Base-by-base conservation (phyloP, 2,329 filamentous ascomycete species). In the Fusarium fujikuroi region DNA sequence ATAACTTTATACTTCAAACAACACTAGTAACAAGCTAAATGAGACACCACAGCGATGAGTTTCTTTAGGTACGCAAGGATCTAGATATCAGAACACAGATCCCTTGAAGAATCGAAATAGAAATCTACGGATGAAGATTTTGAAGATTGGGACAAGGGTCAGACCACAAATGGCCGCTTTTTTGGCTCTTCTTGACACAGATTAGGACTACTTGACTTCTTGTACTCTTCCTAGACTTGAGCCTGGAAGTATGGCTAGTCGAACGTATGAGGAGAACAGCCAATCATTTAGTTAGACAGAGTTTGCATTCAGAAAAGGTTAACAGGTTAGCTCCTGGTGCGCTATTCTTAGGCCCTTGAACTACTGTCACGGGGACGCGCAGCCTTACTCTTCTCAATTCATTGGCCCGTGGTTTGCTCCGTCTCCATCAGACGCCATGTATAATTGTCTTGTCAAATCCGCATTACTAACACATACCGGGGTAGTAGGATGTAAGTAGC, bases 311-410 rank as follows among this genome's bases (percentile, higher is more conserved):
- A 19, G n/a, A 12, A 10, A 10, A 25, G 4, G n/a, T 19, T 23
- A 1, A 7, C 23, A 34, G 16, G 19, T 8, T 8, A 36, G 5
- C 16, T 50, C 7, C 47, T 15, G 30, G 21, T 34, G 11, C 7
- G 0, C 30, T 16, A 3, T 4, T 7, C 7, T 1, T 8, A 3
- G 9, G 14, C 19, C 7, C 6, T 19, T n/a, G 19, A n/a, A n/a
- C 19, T 30, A 47, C 19, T 5, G 43, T 28, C 43, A n/a, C 14
- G 25, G 19, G 6, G 6, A n/a, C 4, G 14, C 19, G 9, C 4
- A 28, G 21, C 44, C 3, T 9, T 28, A 19, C 18, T 47, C 19
- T 21, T 46, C 25, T 12, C 12, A 10, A 9, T 15, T 16, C 21
- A 18, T 28, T 28, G 23, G 28, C 14, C 10, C 16, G 7, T 10